Base-by-base conservation (phyloP, 352 stramenopile species). In the Phytophthora nicotianae region DNA sequence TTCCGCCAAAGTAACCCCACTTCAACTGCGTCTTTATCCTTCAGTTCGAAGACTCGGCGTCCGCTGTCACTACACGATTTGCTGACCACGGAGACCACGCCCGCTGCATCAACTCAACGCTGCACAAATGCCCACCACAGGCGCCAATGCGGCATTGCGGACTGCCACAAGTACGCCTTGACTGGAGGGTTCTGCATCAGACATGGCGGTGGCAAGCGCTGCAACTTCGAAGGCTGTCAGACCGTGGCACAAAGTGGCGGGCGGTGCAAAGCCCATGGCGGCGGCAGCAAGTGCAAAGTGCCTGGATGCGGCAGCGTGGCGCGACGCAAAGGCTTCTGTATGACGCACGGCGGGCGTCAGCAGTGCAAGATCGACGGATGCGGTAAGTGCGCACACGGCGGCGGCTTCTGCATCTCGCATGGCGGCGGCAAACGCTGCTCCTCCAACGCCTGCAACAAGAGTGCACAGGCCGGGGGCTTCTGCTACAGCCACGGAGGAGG, bases 401-500 rank as follows among this genome's bases (percentile, higher is more conserved):
- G 85, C 1, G 85, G 85, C 24, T 88, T 88, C 35, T 94, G 85
- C 59, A 91, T 94, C 61, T 79, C 81, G 4, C 68, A 76, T 33
- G 85, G 85, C 17, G 83, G 83, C 8, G 83, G 85, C 56, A 90
- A 91, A 57, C 79, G 83, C 33, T 94, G 83, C 58, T 61, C 82
- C 4, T 74, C 72, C n/a, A 56, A 61, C 7, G 41, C 55, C 2
- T 92, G 85, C 69, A 56, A 59, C 58, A 91, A 90, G 65, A 91
- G 83, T 55, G 83, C 83, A 8, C 85, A 94, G 54, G 79, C 81
- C 4, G 83, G 82, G 5, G 85, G 85, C 0, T 86, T 91, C 21
- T 94, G 85, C 67, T 92, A 92, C 68, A 90, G 79, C 45, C 85
- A 92, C 51, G 85, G 85, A 5, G 85, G 81, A 17, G 85, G 83